Evolutionary conservation across 1,139 yeast genomes (phyloP), one percentile per base, ranked within the genome.

Genomic region (Taphrina pruni): DNA sequence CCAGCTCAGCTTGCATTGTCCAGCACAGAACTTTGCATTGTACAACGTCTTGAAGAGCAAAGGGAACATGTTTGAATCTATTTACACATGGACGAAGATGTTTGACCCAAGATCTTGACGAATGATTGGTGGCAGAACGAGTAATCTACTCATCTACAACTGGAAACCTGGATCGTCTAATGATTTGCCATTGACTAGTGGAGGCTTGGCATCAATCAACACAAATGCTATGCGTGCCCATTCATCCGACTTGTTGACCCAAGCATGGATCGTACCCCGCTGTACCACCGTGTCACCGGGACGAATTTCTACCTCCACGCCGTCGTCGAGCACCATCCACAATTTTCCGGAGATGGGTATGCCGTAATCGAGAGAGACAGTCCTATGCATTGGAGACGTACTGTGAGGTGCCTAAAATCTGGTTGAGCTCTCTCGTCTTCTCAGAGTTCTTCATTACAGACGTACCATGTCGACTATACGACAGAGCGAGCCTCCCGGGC

Each of bases 191-290:
- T 20, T 26, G 56, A 51, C 17, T 4, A 2, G n/a, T 5, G 56
- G 56, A 12, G n/a, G 11, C 11, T 20, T 26, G 17, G 56, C 56
- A 21, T 21, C 56, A 14, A 51, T 21, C 12, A 51, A 35, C 38
- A 51, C 56, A 21, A 51, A 51, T 11, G 56, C 39, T 14, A 51
- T 51, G 26, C 56, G n/a, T 7, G 56, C 56, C 56, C 56, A 51
- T 14, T 51, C 56, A 14, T 21, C 36, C 11, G 56, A 21, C 21
- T 20, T 51, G 38, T 51, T 51, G 35, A 26, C 38, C 56, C 56
- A 51, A 9, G 56, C 56, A 32, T 51, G 56, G 6, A 51, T 51
- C 2, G 56, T 51, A 35, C 56, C 56, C 17, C 56, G 11, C 36
- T 51, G 56, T 20, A 51, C 56, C n/a, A 51, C 56, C 11, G 39